Evolutionary conservation across 2,329 filamentous ascomycete species (phyloP), one percentile per base, ranked within the genome.

Genomic region (Cytospora leucostoma): DNA sequence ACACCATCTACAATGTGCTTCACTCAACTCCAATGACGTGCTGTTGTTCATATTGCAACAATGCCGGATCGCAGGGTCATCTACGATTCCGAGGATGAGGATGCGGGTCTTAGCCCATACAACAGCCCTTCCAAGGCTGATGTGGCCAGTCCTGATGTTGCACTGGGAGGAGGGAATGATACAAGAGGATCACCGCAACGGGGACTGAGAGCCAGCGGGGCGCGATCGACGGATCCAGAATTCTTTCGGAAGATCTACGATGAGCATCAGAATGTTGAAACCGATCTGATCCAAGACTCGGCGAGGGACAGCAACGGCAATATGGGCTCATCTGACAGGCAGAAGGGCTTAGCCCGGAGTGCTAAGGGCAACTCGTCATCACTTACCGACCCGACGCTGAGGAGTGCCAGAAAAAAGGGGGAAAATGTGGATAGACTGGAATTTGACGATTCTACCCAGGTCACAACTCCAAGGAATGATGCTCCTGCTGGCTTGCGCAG

Each of bases 211-310:
- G 44, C 44, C 54, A 54, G 59, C 10, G 66, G 67, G 61, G 69
- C 70, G 60, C 73, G 70, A 27, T 83, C 81, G 17, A 84, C 82
- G 1, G 79, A 84, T 63, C 75, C 77, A 1, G 75, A 74, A 0
- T 79, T 82, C 66, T 84, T 84, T 65, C 76, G 77, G 54, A 75
- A 72, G 56, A 69, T 84, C 11, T 83, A 81, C 63, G 74, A 80
- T 27, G 78, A 82, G 55, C 80, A 83, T 67, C 74, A 76, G 47
- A 72, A 73, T 38, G 73, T 74, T 11, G 67, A 62, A 37, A 60
- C 62, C 10, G 59, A 66, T 56, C 21, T 52, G 59, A 38, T 56
- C 5, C 44, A 52, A 5, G 44, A 65, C n/a, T 44, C 62, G 27
- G 37, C 49, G 11, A 52, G 40, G n/a, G 27, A 49, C 21, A 55